Percentiles rank a stretch among this genome's conserved stretches.
phyloP scores from a whole-genome alignment of 1,284 basidiomycete species.

The Irpex sp. region DNA sequence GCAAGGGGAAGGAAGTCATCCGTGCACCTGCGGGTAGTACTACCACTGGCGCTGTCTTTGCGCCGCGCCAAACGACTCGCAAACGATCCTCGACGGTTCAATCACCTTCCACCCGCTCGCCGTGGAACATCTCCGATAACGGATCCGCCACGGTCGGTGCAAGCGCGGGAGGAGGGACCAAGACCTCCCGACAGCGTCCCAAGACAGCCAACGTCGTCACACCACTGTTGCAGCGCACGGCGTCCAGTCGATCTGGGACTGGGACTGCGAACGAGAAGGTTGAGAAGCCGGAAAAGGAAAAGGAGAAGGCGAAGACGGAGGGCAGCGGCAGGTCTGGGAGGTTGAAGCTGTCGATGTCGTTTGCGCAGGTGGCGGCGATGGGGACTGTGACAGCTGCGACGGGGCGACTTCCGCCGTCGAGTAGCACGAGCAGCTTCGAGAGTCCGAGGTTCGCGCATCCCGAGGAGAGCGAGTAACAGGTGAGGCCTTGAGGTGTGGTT shows the following conservation, averaged over 20 bases:
- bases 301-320: neutral
- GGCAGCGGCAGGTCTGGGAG: slow-evolving; percentile 1
- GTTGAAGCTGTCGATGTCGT: slow-evolving; percentile 9
- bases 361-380: slow-evolving; percentile 11
- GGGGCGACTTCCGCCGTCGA: neutral
- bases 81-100: slow-evolving; percentile 11
- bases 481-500: neutral
- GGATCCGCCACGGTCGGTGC: neutral
- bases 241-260: neutral
- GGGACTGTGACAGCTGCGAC: neutral
- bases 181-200: neutral
- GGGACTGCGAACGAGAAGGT: neutral
- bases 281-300: neutral
- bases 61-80: neutral
- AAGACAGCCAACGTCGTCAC: neutral
- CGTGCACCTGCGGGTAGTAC: too few relatives aligned
- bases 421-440: slow-evolving; percentile 12
- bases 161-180: neutral
- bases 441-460: slow-evolving; percentile 16
- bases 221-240: neutral
- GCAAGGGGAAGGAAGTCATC: slow-evolving; percentile 7
- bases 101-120: neutral
- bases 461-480: slow-evolving; percentile 9
- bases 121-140: neutral
- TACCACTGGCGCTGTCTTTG: neutral